These are phyloP conservation scores for Boletus smithii DNA, from an alignment of 1,284 basidiomycete genomes.

Conservation along the genomic window DNA sequence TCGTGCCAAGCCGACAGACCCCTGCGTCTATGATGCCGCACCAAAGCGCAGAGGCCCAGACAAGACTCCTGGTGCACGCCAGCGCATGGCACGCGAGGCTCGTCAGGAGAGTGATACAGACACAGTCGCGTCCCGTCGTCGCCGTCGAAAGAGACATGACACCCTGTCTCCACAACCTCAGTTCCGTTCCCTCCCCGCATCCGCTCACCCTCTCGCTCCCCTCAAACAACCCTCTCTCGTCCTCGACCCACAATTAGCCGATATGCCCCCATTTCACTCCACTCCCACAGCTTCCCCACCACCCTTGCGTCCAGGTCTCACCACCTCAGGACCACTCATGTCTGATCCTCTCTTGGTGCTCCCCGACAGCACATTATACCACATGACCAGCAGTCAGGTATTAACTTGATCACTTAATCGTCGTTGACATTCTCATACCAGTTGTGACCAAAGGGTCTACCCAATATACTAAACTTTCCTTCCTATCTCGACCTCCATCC, in stretches of 20 bases:
- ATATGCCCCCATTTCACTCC: slow-evolving; percentile 13
- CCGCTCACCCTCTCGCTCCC: not conserved
- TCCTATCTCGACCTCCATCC: slow-evolving; percentile 4
- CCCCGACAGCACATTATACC: slow-evolving; percentile 8
- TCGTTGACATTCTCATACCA: slow-evolving; percentile 26
- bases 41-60: slow-evolving; percentile 78
- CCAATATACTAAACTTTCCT: slow-evolving; percentile 3
- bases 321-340: slow-evolving; percentile 3
- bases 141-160: slow-evolving; percentile 33
- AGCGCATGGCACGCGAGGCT: slow-evolving; percentile 46
- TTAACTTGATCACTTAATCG: slow-evolving; percentile 23
- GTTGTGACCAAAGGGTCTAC: slow-evolving; percentile 25
- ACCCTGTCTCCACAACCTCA: slow-evolving; percentile 8
- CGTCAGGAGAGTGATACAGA: slow-evolving; percentile 28
- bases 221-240: slow-evolving; percentile 13
- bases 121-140: slow-evolving; percentile 31
- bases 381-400: slow-evolving; percentile 30
- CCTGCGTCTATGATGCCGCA: slow-evolving; percentile 60
- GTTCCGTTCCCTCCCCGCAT: not conserved
- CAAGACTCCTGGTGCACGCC: slow-evolving; percentile 67
- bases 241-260: slow-evolving; percentile 27
- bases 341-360: slow-evolving; percentile 7
- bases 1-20: slow-evolving; percentile 39
- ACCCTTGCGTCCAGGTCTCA: not conserved
- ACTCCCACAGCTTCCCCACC: not conserved